Evolutionary conservation across 2,329 filamentous ascomycete genomes (phyloP).

Genomic region (Talaromyces sp.): DNA sequence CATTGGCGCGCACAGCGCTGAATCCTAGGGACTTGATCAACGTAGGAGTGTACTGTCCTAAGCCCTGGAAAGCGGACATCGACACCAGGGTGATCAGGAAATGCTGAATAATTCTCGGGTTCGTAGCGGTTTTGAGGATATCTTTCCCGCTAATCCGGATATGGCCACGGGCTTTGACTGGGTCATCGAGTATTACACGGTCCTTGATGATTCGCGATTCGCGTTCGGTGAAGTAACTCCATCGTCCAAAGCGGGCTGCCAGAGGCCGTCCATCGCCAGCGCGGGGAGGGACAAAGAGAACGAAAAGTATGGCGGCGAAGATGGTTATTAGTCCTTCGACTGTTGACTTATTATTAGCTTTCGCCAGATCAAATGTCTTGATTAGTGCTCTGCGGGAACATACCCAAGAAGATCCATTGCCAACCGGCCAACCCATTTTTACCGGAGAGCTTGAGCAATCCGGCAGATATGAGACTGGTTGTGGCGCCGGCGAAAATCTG

Average conservation of each 20-base stretch:
- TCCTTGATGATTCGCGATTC: constrained; percentile 43
- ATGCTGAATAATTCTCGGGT: constrained; percentile 55
- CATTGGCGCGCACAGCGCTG: constrained; percentile 48
- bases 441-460: constrained; percentile 49
- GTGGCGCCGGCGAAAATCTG: constrained; percentile 52
- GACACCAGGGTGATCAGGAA: constrained; percentile 48
- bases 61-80: constrained; percentile 49
- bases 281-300: constrained; percentile 40
- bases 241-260: constrained; percentile 32
- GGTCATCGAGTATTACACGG: constrained; percentile 46
- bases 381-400: background rate
- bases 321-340: constrained; percentile 56
- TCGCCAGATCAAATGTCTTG: no score
- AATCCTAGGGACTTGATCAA: constrained; percentile 56
- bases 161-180: constrained; percentile 36
- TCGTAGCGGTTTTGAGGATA: constrained; percentile 36
- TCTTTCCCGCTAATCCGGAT: constrained; percentile 38
- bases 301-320: constrained; percentile 34
- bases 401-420: constrained; percentile 54
- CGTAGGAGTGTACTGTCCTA: constrained; percentile 53
- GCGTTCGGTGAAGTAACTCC: constrained; percentile 44
- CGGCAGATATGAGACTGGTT: constrained; percentile 37
- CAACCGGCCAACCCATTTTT: constrained; percentile 51
- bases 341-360: constrained; percentile 8
- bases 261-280: constrained; percentile 37